Evolutionary conservation across 768 basidiomycete genomes (phyloP), one percentile per base, ranked within the genome.

Genomic region (Coprinopsis cinerea): DNA sequence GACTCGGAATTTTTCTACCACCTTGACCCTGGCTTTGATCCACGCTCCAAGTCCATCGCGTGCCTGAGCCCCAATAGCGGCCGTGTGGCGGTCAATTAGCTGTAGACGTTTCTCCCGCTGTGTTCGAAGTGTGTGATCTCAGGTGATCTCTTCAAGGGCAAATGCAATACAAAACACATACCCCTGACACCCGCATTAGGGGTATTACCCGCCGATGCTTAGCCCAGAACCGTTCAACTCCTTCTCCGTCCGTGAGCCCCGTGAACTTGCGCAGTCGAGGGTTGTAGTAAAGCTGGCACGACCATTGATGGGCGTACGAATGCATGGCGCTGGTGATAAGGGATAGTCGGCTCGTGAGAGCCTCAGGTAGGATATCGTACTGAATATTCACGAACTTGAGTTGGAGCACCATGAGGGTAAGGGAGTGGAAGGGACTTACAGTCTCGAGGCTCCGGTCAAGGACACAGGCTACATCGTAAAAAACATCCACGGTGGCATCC

Each of bases 201-300:
- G 61, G 57, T 23, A 76, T 74, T 0, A 75, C 42, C 17, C 62
- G 64, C 20, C 65, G 45, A 9, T 64, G 37, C 0, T 56, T 52
- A 2, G 64, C 64, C 71, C 68, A 74, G 0, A 62, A 43, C 13
- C 62, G 40, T 45, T 73, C 68, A 1, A 62, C 55, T 1, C 66
- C 67, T 47, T 73, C 69, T 6, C 65, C 63, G 50, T 72, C 67
- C 0, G 63, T 59, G 2, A 70, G 41, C 0, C 70, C 68, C 30
- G 67, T 47, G 10, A 67, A 66, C 7, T 32, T 10, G 6, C 52
- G 26, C 22, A 68, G 44, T 7, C 65, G 55, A 1, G 64, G 69
- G 35, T 68, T 67, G 42, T 68, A 70, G 0, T 61, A 32, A 1
- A 73, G 43, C 40, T 49, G 48, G 28, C 48, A 49, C 6, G 47